Evolutionary conservation across 352 stramenopile genomes (phyloP).

Genomic region (Phytophthora aleatoria): DNA sequence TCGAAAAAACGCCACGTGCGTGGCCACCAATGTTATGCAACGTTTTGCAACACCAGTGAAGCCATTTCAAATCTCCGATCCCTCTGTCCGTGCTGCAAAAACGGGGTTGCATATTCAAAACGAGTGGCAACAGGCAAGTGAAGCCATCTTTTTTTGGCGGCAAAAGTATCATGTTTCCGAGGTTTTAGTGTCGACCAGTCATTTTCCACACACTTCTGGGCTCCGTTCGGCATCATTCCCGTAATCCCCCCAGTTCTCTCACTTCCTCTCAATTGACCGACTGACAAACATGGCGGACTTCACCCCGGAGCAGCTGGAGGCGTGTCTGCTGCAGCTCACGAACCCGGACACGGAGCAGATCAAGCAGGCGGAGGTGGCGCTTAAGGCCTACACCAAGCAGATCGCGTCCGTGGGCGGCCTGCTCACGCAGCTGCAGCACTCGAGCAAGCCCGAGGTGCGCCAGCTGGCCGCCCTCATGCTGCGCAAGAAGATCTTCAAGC

Average conservation of each 20-base stretch:
- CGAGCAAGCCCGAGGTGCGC: slow-evolving; percentile 79
- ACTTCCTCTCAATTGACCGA: slow-evolving; percentile 9
- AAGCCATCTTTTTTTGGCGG: slow-evolving; percentile 30
- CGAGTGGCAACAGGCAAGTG: slow-evolving; percentile 6
- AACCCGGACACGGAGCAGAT: slow-evolving; percentile 95
- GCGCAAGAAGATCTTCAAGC: slow-evolving; percentile 94
- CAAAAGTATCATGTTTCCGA: slow-evolving; percentile 32
- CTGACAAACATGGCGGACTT: slow-evolving; percentile 73
- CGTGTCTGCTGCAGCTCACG: slow-evolving; percentile 90
- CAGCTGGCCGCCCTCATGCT: slow-evolving; percentile 94
- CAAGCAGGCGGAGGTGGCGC: slow-evolving; percentile 91
- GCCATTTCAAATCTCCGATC: slow-evolving; percentile 27
- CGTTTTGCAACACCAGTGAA: slow-evolving; percentile 14
- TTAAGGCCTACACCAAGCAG: slow-evolving; percentile 95
- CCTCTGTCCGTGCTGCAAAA: slow-evolving; percentile 1
- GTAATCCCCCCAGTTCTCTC: slow-evolving; percentile 17
- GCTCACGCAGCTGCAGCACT: slow-evolving; percentile 90
- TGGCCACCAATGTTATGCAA: not conserved
- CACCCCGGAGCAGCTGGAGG: slow-evolving; percentile 82
- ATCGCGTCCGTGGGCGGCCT: slow-evolving; percentile 83
- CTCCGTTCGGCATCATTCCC: slow-evolving; percentile 28
- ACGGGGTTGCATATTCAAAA: slow-evolving; percentile 11
- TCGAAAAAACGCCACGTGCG: slow-evolving; percentile 5
- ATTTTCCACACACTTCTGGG: slow-evolving; percentile 23
- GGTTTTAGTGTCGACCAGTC: slow-evolving; percentile 40